phyloP scores from a whole-genome alignment of 208 protist genomes.

The Acanthamoeba royreba region DNA sequence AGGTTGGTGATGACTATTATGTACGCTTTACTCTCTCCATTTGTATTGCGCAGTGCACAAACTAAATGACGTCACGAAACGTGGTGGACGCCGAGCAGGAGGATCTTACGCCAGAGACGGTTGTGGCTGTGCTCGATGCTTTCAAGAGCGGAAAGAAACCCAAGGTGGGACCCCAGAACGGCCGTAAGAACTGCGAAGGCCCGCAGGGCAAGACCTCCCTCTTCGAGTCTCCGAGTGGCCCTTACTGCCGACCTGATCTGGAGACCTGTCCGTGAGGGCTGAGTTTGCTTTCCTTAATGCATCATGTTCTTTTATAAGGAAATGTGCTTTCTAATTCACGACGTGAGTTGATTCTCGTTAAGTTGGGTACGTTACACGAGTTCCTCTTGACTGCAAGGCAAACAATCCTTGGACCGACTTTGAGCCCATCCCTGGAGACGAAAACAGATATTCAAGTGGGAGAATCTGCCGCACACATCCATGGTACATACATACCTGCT shows the following conservation, averaged over 20 bases:
- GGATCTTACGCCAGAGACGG: conserved; percentile 72
- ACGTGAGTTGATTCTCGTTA: no score
- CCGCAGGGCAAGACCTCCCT: conserved; percentile 29
- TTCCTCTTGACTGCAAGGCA: no score
- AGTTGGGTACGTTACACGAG: no score
- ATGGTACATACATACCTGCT: not conserved
- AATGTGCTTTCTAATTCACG: not conserved
- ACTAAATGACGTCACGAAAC: not conserved
- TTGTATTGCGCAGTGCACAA: not conserved
- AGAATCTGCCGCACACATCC: no score
- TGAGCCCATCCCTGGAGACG: no score
- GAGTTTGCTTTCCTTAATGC: not conserved
- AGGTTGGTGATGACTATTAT: conserved; percentile 84
- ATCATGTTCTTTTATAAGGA: not conserved
- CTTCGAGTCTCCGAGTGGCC: not conserved
- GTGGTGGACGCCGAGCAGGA: conserved; percentile 42
- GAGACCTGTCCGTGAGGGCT: not conserved
- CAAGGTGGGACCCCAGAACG: conserved; percentile 77
- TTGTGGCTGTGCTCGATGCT: conserved; percentile 64
- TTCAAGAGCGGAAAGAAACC: conserved; percentile 61
- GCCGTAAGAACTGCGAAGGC: conserved; percentile 27
- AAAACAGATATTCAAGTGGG: no score
- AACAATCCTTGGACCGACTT: no score
- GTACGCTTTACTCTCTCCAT: conserved; percentile 28
- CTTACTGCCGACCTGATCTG: conserved; percentile 14